Base-by-base conservation (phyloP, 2,329 filamentous ascomycete species). In the Hypoxylon sp. region DNA sequence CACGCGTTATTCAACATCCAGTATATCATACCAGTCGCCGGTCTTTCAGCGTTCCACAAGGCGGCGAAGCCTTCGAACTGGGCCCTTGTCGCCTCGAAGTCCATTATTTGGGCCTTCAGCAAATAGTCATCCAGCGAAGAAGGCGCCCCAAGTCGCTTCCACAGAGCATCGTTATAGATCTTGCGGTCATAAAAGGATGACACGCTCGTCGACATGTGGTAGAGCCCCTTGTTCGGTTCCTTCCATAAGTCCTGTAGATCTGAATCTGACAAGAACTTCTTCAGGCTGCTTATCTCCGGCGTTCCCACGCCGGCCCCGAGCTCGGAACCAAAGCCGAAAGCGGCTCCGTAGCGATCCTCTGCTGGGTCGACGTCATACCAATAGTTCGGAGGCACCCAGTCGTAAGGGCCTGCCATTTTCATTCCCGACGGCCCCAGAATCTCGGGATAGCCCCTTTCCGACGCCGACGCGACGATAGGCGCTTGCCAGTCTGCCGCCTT, bases 1-100 rank as follows among this genome's bases (percentile, higher is more conserved):
- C 87, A 90, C 0, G 87, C 88, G 46, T 84, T 84, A 68, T 89
- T 89, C 55, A 90, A 74, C 87, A 90, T 90, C 88, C 88, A 90
- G 77, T 90, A 90, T 14, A 90, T 84, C 49, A 86, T 50, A 0
- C 88, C 88, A 0, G 87, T 89, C 0, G 87, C 86, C 0, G 86
- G 84, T 2, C 83, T 78, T 0, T 77, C 73, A 0, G 79, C 79
- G 64, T 73, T 84, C 81, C 86, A 88, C 0, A 80, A 77, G 2
- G 83, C 78, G 0, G 82, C 78, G 70, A 84, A 89, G 0, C 78
- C 86, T 71, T 90, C 88, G 58, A 86, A 87, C 68, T 89, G 79
- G 0, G 86, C 80, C 1, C 87, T 79, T 0, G 85, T 89, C 1
- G 87, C 87, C 75, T 91, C 88, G 69, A 89, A 90, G 72, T 90